Base-by-base conservation (phyloP, 192 early-diverging fungal genomes). In the Gaertneriomyces sp. region DNA sequence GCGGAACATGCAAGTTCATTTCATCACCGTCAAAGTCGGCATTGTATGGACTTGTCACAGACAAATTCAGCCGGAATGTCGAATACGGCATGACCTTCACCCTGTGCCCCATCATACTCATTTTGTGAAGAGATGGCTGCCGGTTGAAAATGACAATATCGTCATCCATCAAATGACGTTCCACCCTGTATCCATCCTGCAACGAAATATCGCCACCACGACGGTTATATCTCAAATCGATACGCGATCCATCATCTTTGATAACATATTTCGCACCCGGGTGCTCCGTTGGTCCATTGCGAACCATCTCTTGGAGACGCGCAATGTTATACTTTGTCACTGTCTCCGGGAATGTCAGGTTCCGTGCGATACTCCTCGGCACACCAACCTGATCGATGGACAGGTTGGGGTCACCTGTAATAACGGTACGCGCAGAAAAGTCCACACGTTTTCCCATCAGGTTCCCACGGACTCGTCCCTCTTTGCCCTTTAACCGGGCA, bases 21-120 rank as follows among this genome's bases (percentile, higher is more conserved):
- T 99, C 96, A 72, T 99, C 96, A 58, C 96, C 96, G 74, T 99
- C 96, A 80, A 99, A 99, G 85, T 99, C 96, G 47, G 95, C 96
- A 66, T 99, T 99, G 73, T 99, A 99, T 17, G 96, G 96, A 47
- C 92, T 88, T 6, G 95, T 97, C 56, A 96, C 96, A 10, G 95
- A 98, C 33, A 99, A 81, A 64, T 98, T 99, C 42, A 99, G 79
- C 17, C 96, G 87, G 85, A 99, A 99, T 7, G 96, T 99, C 25
- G 94, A 98, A 77, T 95, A 97, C 4, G 96, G 96, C 96, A 99
- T 97, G 44, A 99, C 92, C 64, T 91, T 90, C 58, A 96, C 90
- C 42, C 83, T 79, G 75, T 99, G 96, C 7, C 94, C 96, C 96
- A 99, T 99, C 96, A 99, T 99, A 69, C 93, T 95, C 95, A 97